These are phyloP conservation scores for Zhuliangozyma blackwelliae DNA, from an alignment of 1,139 yeast genomes.

Conservation along the genomic window DNA sequence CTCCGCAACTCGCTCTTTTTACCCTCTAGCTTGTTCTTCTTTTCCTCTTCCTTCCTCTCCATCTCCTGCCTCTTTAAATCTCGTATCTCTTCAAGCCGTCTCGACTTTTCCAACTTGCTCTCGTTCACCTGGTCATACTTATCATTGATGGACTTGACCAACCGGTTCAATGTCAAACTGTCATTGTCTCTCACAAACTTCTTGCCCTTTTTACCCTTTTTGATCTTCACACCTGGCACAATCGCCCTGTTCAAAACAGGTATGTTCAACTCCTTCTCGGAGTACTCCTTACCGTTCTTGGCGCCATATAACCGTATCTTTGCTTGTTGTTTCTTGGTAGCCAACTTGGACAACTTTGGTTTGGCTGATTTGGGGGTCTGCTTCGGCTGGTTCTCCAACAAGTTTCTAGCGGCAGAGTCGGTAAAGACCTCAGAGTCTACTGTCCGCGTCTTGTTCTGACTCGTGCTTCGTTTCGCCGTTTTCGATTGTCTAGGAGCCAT, in stretches of 20 bases:
- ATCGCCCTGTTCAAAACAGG: conserved; percentile 81
- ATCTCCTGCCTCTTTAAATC: conserved; percentile 83
- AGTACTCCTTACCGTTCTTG: conserved; percentile 59
- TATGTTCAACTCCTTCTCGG: conserved; percentile 72
- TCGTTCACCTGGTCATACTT: conserved; percentile 78
- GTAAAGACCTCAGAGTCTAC: conserved; percentile 64
- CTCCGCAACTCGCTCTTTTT: conserved; percentile 75
- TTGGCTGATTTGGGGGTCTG: conserved; percentile 57
- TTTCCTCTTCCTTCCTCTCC: conserved; percentile 74
- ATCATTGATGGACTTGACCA: conserved; percentile 79
- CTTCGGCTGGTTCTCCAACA: conserved; percentile 58
- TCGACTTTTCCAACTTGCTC: conserved; percentile 83
- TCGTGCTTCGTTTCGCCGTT: conserved; percentile 51
- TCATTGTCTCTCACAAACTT: conserved; percentile 77
- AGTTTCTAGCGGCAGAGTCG: conserved; percentile 64
- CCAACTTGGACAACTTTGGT: conserved; percentile 46
- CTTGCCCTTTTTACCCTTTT: conserved; percentile 89
- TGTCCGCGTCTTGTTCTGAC: conserved; percentile 51
- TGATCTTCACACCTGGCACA: conserved; percentile 75
- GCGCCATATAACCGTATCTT: conserved; percentile 66
- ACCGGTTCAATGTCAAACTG: conserved; percentile 56
- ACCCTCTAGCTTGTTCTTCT: conserved; percentile 63
- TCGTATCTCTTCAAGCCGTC: conserved; percentile 84
- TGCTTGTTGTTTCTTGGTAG: conserved; percentile 63
- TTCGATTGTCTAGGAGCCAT: conserved; percentile 60